Evolutionary conservation across 129 eudicot genomes (phyloP).

Genomic region (Smallanthus sonchifolius): DNA sequence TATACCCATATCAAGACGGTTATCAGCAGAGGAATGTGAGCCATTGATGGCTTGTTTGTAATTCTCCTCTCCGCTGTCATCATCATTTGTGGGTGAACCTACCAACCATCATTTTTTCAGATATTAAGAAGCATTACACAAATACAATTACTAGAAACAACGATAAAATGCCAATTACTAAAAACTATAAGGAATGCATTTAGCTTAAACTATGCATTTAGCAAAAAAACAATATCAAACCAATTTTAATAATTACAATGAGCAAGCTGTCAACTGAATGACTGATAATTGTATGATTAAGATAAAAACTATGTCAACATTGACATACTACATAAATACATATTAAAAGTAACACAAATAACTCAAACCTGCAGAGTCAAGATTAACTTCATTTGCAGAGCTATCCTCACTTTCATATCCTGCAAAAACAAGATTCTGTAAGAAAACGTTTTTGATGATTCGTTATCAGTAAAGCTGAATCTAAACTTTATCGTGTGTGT

Average conservation of each 20-base stretch:
- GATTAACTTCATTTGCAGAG: constrained; percentile 75
- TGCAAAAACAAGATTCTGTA: constrained; percentile 22
- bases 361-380: constrained; percentile 67
- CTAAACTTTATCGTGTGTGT: background rate
- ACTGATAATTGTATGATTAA: background rate
- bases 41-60: constrained; percentile 8
- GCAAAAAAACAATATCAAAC: background rate
- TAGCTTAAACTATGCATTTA: background rate
- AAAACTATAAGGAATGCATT: background rate
- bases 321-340: background rate
- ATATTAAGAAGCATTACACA: constrained; percentile 4
- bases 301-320: background rate
- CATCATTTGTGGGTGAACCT: constrained; percentile 61
- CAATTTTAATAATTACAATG: background rate
- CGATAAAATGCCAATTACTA: background rate
- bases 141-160: background rate
- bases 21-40: constrained; percentile 1
- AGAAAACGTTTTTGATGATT: background rate
- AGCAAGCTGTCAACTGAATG: background rate
- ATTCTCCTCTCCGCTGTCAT: constrained; percentile 35
- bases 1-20: constrained; percentile 1
- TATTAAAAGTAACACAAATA: background rate
- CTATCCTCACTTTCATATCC: constrained; percentile 95
- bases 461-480: constrained; percentile 8
- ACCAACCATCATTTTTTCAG: constrained; percentile 25